Base-by-base conservation (phyloP, 2,329 filamentous ascomycete species). In the Alternaria panax region DNA sequence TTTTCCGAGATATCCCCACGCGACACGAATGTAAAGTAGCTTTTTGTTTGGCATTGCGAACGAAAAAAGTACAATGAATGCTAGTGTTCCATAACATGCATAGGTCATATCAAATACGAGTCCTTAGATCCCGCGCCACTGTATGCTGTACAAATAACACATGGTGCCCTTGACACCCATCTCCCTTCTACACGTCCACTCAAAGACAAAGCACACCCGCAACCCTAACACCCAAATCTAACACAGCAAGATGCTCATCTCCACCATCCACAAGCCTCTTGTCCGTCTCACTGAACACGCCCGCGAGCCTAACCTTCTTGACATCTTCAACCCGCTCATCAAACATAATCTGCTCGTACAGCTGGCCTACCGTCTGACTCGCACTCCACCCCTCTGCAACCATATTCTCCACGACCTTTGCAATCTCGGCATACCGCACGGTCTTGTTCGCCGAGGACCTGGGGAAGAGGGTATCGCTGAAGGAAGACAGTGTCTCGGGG, bases 381-480 rank as follows among this genome's bases (percentile, higher is more conserved):
- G 94, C 95, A 76, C 93, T 97, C 94, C 95, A 99, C 8, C 95
- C 95, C 80, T 98, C 95, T 0, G 94, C 94, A 46, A 98, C 89
- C 83, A 99, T 88, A 65, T 97, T 91, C 70, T 93, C 92, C 5
- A 98, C 91, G 6, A 92, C 89, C 65, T 88, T 88, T 0, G 92
- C 88, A 16, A 99, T 87, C 12, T 86, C 84, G 60, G 88, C 85
- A 73, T 96, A 99, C 85, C 36, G 66, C 47, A 77, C 69, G 11
- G 84, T 84, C 24, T 85, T 85, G 18, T 61, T 51, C 2, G 62
- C 38, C 0, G 63, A 32, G 0, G 69, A 63, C 9, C 58, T 69
- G 9, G 92, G 92, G 67, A 91, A 90, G 81, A 98, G 91, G 18
- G 92, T 90, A 60, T 87, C 80, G 12, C 92, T 82, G 16, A 99